These are phyloP conservation scores for Apiospora kogelbergensis DNA, from an alignment of 2,329 filamentous ascomycete species.

Conservation along the genomic window DNA sequence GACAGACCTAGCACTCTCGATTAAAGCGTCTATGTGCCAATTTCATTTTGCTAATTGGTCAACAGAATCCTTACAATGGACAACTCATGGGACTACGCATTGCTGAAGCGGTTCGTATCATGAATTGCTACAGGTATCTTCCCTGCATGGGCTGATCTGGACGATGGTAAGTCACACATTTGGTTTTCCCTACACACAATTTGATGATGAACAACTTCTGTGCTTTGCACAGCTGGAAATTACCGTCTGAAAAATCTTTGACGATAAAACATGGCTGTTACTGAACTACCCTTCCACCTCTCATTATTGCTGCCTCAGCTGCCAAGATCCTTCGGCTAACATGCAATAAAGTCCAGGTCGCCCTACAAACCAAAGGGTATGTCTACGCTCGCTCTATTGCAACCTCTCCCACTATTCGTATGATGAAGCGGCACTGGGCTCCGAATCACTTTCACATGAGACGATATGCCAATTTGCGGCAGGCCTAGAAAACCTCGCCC, in stretches of 20 bases:
- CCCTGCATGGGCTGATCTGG: background rate
- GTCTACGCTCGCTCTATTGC: slow-evolving; percentile 25
- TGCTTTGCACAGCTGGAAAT: slow-evolving; percentile 83
- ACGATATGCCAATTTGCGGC: slow-evolving; percentile 87
- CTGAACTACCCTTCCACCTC: slow-evolving; percentile 54
- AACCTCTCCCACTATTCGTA: slow-evolving; percentile 34
- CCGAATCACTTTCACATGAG: slow-evolving; percentile 73
- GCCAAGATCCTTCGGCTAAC: background rate
- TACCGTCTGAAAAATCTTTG: slow-evolving; percentile 86
- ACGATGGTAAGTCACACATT: slow-evolving; percentile 30
- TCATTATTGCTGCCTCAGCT: background rate
- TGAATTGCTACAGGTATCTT: background rate
- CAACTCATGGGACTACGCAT: background rate
- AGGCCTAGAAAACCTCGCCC: slow-evolving; percentile 99
- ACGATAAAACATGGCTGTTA: slow-evolving; percentile 84
- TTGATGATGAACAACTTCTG: slow-evolving; percentile 68
- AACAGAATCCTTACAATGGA: background rate
- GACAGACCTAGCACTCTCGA: slow-evolving; percentile 19
- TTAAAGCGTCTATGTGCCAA: background rate
- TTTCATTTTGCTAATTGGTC: slow-evolving; percentile 13
- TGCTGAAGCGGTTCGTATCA: background rate
- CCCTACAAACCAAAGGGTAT: slow-evolving; percentile 20
- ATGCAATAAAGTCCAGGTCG: slow-evolving; percentile 18
- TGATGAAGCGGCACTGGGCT: slow-evolving; percentile 99
- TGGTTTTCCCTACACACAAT: slow-evolving; percentile 8